Base-by-base conservation (phyloP, 139 green algal genomes). In the Zygnema circumcarinatum region DNA sequence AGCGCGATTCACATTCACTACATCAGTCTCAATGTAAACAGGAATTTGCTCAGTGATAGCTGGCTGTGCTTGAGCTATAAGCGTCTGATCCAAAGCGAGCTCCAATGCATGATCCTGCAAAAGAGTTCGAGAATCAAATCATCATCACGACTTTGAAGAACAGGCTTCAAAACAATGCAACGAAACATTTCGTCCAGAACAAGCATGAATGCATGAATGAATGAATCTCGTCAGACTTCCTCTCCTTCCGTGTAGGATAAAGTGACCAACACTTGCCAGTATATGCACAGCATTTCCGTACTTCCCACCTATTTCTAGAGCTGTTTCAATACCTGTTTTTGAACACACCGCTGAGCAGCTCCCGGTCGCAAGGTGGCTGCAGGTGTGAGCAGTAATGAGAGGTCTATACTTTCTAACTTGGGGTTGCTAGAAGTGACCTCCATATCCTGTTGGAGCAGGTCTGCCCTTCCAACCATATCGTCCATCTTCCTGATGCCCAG, bases 381-480 rank as follows among this genome's bases (percentile, higher is more conserved):
- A 7, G 96, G 96, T 3, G 86, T 91, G 39, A 98, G 94, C 85
- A 98, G 86, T 74, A 92, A 92, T 38, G 84, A 92, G 22, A 98
- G 93, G 89, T 98, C 94, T 1, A 98, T 92, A 84, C 92, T 91
- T 25, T 74, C 73, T 72, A 98, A 92, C 90, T 98, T 98, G 75
- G 86, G 84, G 92, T 95, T 95, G 73, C 79, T 42, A 2, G 83
- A 38, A 0, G 95, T 83, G 35, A 96, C 85, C 1, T 96, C 93
- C 0, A 56, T 39, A 79, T 98, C 93, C 2, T 93, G 88, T 86
- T 95, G 88, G 67, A 97, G 87, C 92, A 98, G 92, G 91, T 98
- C 96, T 0, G 96, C 95, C 35, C 96, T 91, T 29, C 96, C 96
- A 0, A 98, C 93, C 94, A 98, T 97, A 69, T 98, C 96, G 40